Base-by-base conservation (phyloP, 192 early-diverging fungal species). In the Coemansia sp. region DNA sequence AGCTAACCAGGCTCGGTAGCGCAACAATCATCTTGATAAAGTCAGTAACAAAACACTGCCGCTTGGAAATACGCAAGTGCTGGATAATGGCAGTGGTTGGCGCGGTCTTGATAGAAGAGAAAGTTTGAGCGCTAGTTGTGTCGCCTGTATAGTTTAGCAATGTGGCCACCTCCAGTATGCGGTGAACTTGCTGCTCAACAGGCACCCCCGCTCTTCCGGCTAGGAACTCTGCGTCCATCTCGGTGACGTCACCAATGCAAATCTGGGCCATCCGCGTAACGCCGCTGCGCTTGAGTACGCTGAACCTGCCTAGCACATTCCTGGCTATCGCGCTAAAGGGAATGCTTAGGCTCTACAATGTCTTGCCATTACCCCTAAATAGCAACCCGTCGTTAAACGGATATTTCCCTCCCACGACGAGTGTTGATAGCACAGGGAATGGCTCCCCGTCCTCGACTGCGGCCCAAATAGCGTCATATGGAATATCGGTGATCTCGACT, bases 371-470 rank as follows among this genome's bases (percentile, higher is more conserved):
- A 22, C 50, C 22, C 12, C 50, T 53, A 18, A 53, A 53, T 0
- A 53, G 50, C 50, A 53, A 27, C 10, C 16, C 50, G 50, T 53
- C 50, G 50, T 27, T 53, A 53, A 53, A 53, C 20, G 50, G 50
- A 18, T 53, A 53, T 11, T 27, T 27, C 9, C 24, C 24, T 53
- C 2, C 24, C 10, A 53, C 20, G 20, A 22, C 18, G n/a, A 53
- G 50, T 11, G n/a, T 7, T 22, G n/a, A 27, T n/a, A 53, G 50
- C 9, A 53, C 24, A 3, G 50, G 50, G 50, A 53, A 53, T 53
- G 50, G 50, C 24, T 20, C 43, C 43, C 13, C 50, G 24, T 53
- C 24, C n/a, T 27, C 50, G 11, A 53, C 2, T 53, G 50, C 50
- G 3, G 22, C 20, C 50, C 50, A 53, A 53, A 27, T 53, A 4